Conservation (phyloP, 495 filamentous ascomycete genomes). For the Neurospora sp. region DNA sequence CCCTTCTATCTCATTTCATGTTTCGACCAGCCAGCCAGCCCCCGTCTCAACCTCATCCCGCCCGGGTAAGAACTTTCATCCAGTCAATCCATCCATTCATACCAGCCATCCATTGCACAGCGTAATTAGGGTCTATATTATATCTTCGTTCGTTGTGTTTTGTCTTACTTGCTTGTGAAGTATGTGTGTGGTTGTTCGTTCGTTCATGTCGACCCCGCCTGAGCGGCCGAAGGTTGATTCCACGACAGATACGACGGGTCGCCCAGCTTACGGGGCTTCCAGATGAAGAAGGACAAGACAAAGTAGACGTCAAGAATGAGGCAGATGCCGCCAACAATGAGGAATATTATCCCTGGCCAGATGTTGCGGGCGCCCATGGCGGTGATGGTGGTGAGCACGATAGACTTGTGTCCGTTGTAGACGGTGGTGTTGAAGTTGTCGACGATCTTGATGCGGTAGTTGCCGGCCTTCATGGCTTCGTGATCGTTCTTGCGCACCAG, state of each 20-base stretch:
- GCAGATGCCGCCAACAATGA: slow-evolving; percentile 89
- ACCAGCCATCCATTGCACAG: neutral
- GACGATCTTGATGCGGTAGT: slow-evolving; percentile 44
- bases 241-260: slow-evolving; percentile 96
- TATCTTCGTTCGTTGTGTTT: neutral
- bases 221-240: slow-evolving; percentile 74
- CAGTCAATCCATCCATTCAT: neutral
- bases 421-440: slow-evolving; percentile 68
- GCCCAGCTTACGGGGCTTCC: slow-evolving; percentile 88
- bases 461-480: slow-evolving; percentile 53
- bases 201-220: neutral
- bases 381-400: slow-evolving; percentile 86
- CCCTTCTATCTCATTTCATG: slow-evolving; percentile 4
- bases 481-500: slow-evolving; percentile 71
- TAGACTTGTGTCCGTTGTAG: slow-evolving; percentile 88
- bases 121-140: neutral
- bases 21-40: neutral
- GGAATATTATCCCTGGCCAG: slow-evolving; percentile 91
- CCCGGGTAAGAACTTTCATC: neutral
- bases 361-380: slow-evolving; percentile 93
- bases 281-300: slow-evolving; percentile 75
- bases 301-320: slow-evolving; percentile 80
- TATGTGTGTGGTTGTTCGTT: neutral
- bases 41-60: neutral
- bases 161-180: neutral